Evolutionary conservation across 1,139 yeast species (phyloP).

Genomic region (Blastobotrys capitulatus): DNA sequence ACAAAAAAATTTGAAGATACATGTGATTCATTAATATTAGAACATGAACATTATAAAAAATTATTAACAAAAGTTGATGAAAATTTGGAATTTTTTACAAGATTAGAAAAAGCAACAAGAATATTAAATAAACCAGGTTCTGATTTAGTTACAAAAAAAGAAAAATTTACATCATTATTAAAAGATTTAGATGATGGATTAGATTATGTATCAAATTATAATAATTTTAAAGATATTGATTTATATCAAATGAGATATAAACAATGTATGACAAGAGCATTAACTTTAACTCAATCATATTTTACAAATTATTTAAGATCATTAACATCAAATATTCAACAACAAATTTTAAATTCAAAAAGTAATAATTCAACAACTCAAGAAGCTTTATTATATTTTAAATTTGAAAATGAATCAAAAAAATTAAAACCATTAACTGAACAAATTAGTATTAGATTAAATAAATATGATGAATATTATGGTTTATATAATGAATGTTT

Average conservation of each 20-base stretch:
- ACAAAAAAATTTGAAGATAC: slow-evolving; percentile 60
- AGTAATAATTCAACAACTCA: slow-evolving; percentile 35
- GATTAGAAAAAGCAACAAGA: slow-evolving; percentile 63
- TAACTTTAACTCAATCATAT: slow-evolving; percentile 69
- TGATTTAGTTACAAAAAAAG: slow-evolving; percentile 50
- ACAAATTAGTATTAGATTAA: slow-evolving; percentile 49
- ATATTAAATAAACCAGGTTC: slow-evolving; percentile 67
- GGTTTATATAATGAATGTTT: slow-evolving; percentile 68
- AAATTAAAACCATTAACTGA: slow-evolving; percentile 42
- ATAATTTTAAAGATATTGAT: slow-evolving; percentile 63
- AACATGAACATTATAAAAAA: slow-evolving; percentile 42
- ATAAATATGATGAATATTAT: slow-evolving; percentile 49
- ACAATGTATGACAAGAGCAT: slow-evolving; percentile 79
- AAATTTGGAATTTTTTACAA: slow-evolving; percentile 59
- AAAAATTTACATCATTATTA: slow-evolving; percentile 47
- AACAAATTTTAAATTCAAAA: slow-evolving; percentile 29
- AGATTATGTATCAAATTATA: slow-evolving; percentile 42
- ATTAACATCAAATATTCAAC: slow-evolving; percentile 41
- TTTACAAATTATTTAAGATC: slow-evolving; percentile 50
- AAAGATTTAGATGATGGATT: slow-evolving; percentile 56
- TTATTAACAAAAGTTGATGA: slow-evolving; percentile 47
- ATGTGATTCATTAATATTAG: slow-evolving; percentile 49
- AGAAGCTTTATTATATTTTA: slow-evolving; percentile 57
- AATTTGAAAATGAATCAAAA: slow-evolving; percentile 45
- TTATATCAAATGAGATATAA: slow-evolving; percentile 67